These are phyloP conservation scores for Pelargonium citronellum DNA, from an alignment of 441 rosid species.

Conservation along the genomic window DNA sequence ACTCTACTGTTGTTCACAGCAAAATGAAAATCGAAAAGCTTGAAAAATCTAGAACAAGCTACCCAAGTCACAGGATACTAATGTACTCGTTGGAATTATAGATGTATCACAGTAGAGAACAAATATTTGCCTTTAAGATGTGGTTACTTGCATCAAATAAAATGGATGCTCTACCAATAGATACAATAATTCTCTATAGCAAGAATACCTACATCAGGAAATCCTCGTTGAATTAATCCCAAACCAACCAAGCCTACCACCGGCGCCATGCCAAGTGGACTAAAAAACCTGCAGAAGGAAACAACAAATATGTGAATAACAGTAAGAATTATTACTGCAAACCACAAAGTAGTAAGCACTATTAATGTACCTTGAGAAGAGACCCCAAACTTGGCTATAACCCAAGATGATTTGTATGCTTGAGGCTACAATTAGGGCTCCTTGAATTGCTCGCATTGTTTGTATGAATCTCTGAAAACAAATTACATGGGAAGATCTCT, in stretches of 20 bases:
- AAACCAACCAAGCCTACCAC: slow-evolving; percentile 72
- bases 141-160: background rate
- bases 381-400: slow-evolving; percentile 69
- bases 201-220: slow-evolving; percentile 44
- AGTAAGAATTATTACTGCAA: background rate
- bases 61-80: background rate
- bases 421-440: slow-evolving; percentile 63
- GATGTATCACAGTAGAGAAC: background rate
- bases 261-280: slow-evolving; percentile 73
- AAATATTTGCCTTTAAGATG: background rate
- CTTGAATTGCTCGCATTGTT: slow-evolving; percentile 69
- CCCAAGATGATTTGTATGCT: slow-evolving; percentile 67
- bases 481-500: slow-evolving; percentile 40
- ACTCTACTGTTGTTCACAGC: background rate
- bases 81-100: background rate
- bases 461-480: slow-evolving; percentile 60
- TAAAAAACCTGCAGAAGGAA: slow-evolving; percentile 43
- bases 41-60: background rate
- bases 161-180: background rate
- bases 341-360: slow-evolving; percentile 7
- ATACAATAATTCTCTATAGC: background rate
- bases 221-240: slow-evolving; percentile 63
- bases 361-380: slow-evolving; percentile 47
- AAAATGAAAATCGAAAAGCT: too few species aligned
- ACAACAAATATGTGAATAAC: slow-evolving; percentile 1